Evolutionary conservation across 2,329 filamentous ascomycete species (phyloP), one percentile per base, ranked within the genome.

Genomic region (Fusarium paranaense): DNA sequence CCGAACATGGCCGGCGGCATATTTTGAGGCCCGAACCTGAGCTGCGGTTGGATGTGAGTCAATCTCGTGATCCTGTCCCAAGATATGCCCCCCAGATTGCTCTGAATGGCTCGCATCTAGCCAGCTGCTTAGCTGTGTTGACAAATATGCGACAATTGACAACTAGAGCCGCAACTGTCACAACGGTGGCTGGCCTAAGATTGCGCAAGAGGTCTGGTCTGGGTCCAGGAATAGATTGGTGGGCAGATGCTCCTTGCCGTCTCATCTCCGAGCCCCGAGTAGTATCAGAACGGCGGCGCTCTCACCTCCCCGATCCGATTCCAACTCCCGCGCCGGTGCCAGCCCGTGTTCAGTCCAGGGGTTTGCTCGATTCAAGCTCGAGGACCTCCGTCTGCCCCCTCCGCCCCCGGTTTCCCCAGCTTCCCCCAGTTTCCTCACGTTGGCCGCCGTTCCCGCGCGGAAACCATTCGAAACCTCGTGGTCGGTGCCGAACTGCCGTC

Each of bases 211-310:
- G 14, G 27, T 32, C 42, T 50, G 42, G 42, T 47, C 61, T 50
- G 45, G 25, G 25, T 30, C 61, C 47, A 63, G 40, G n/a, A 30
- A 42, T 33, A n/a, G 42, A 14, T 13, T n/a, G 33, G 33, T 54
- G 42, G 63, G 58, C 33, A 66, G 35, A 62, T 32, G 11, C 8
- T 42, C 25, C n/a, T 16, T 35, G 30, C 25, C 25, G 35, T 40
- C 60, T 62, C 62, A 74, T 74, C 68, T 45, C 67, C 71, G 59
- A 75, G 64, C 64, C 37, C 66, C 58, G 65, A 74, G 65, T 4
- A 4, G 14, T 37, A 37, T 16, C 35, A 37, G 68, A 35, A 58
- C 60, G 40, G 35, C 45, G 52, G 60, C 11, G 37, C 33, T 70
- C 45, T 27, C 11, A 27, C 32, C 37, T 60, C 50, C 64, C 47